Evolutionary conservation across 306 rosid genomes (phyloP), one percentile per base, ranked within the genome.

Genomic region (Parietaria judaica): DNA sequence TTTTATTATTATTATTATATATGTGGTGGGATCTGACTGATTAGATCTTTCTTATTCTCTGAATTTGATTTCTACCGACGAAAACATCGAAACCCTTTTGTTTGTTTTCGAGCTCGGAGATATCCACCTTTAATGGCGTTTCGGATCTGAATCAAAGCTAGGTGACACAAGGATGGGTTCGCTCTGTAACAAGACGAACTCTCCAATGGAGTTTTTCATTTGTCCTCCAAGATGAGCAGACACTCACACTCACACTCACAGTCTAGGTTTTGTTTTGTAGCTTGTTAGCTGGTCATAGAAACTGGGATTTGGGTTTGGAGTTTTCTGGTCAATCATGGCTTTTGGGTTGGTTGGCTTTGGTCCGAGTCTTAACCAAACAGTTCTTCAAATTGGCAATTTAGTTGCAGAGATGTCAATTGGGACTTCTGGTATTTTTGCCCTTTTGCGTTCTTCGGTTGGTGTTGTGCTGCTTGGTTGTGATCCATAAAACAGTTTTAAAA

Each of bases 91-190:
- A 70, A 73, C 80, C 44, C 5, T 56, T 12, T 68, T 60, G 41
- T 58, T 53, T 76, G 72, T 66, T 58, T 49, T 58, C 66, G 79
- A 70, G 64, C 46, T 68, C 64, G 54, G 61, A 51, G 37, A 36
- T 66, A 61, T 61, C 14, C 14, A n/a, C 13, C 50, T 60, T 11
- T 34, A 34, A 51, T 68, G 58, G 45, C 31, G 70, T 78, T 49
- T 49, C 77, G 70, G 90, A 80, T 90, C 89, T 72, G 82, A 69
- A n/a, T 74, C 72, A 54, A 53, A 41, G 70, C 86, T 72, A 80
- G 69, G 67, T 68, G 94, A 85, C 95, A 87, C 81, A 76, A 60
- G 12, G 58, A 69, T 69, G 73, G 84, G 66, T 68, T 81, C 67
- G 61, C 70, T 72, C 78, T 52, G 63, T 61, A 45, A 57, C 66